Evolutionary conservation across 139 green algal species (phyloP).

Genomic region (Chlamydomonas asymmetrica): DNA sequence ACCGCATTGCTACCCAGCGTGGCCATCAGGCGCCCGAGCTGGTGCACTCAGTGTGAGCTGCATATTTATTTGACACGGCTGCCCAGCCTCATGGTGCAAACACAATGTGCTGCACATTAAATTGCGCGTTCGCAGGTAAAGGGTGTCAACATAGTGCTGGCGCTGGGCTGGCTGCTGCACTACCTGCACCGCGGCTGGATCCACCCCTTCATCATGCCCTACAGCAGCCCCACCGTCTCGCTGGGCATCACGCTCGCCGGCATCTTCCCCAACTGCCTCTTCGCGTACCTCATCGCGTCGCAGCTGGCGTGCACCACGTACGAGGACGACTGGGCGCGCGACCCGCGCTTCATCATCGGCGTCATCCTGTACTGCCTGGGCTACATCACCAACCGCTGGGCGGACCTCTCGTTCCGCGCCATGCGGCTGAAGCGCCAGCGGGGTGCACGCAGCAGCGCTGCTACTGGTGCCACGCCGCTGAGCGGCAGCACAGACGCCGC

Average conservation of each 20-base stretch:
- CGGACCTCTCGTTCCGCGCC: conserved; percentile 18
- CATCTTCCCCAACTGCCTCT: conserved; percentile 23
- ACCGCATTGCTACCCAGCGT: no score
- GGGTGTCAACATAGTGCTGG: conserved; percentile 13
- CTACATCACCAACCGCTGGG: conserved; percentile 17
- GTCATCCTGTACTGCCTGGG: not conserved
- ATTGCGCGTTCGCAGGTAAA: no score
- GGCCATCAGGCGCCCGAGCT: no score
- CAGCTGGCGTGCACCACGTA: not conserved
- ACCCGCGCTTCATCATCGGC: not conserved
- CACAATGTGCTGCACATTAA: no score
- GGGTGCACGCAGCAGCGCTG: no score
- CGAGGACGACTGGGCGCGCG: not conserved
- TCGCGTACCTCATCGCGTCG: conserved; percentile 16
- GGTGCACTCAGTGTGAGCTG: no score
- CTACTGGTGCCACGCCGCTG: no score
- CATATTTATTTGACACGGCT: no score
- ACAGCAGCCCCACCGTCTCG: conserved; percentile 9
- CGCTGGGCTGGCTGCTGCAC: conserved; percentile 20
- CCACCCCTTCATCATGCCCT: conserved; percentile 21
- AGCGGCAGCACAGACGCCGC: no score
- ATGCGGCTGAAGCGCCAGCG: no score
- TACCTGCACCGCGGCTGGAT: conserved; percentile 23
- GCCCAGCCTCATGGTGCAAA: no score
- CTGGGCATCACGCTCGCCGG: conserved; percentile 18